A percentile compares a stretch with the other conserved stretches of the same genome.
phyloP scores from a whole-genome alignment of 2,329 filamentous ascomycete genomes.

The Xylaria polymorpha region DNA sequence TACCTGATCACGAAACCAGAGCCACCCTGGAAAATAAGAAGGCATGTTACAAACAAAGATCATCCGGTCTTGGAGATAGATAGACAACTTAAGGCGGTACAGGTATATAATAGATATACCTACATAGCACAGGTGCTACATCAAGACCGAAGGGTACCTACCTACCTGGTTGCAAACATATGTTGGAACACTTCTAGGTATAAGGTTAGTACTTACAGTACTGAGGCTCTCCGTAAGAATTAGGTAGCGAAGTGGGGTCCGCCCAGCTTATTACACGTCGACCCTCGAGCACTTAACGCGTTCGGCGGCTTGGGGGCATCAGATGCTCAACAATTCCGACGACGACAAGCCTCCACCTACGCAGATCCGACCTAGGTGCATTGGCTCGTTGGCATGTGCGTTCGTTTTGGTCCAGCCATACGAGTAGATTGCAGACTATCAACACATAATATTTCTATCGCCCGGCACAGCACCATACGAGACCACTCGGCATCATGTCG shows the following conservation, averaged over 20 bases:
- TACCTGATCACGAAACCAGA: background rate
- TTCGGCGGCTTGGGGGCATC: background rate
- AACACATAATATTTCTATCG: background rate
- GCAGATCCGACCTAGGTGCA: background rate
- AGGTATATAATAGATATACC: background rate
- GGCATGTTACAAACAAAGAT: background rate
- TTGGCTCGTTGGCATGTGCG: background rate
- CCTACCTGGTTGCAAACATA: too few species aligned
- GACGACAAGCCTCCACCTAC: background rate
- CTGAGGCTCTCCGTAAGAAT: constrained; percentile 26
- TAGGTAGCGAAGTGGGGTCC: constrained; percentile 26
- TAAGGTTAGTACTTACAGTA: too few species aligned
- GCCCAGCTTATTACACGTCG: constrained; percentile 1
- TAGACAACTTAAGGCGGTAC: background rate
- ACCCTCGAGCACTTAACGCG: constrained; percentile 35
- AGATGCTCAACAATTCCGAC: constrained; percentile 7
- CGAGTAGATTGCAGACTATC: background rate
- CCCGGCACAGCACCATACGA: background rate
- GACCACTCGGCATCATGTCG: constrained; percentile 50
- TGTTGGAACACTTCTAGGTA: too few species aligned
- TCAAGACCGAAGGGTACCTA: background rate
- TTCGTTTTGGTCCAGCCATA: background rate
- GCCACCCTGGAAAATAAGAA: background rate
- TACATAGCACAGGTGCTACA: background rate
- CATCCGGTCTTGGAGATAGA: background rate